Conservation (phyloP, 805 yeast species). For the Lipomyces yamanashiensis region DNA sequence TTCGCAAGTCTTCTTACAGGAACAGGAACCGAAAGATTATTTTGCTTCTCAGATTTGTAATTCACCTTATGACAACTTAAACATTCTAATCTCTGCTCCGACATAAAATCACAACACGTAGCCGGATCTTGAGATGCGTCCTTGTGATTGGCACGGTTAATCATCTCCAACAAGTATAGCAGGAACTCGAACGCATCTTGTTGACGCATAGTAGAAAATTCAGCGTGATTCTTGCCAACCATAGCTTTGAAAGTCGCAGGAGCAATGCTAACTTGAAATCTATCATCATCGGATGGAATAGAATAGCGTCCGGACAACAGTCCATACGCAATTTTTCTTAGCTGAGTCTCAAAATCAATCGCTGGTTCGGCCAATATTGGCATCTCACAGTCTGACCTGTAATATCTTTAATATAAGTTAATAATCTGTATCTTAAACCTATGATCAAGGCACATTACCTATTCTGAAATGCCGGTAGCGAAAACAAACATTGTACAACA, state of each 20-base stretch:
- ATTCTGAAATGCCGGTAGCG: slow-evolving; percentile 44
- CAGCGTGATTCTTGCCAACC: slow-evolving; percentile 77
- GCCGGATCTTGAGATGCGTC: slow-evolving; percentile 50
- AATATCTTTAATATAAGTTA: slow-evolving; percentile 25
- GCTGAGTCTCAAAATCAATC: slow-evolving; percentile 70
- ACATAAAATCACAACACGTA: slow-evolving; percentile 63
- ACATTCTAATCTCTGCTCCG: slow-evolving; percentile 67
- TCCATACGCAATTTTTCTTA: slow-evolving; percentile 81
- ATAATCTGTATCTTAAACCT: neutral
- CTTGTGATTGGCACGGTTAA: slow-evolving; percentile 43
- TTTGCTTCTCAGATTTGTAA: slow-evolving; percentile 59
- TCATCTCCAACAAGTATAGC: slow-evolving; percentile 63
- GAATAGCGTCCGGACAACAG: slow-evolving; percentile 75
- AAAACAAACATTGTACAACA: slow-evolving; percentile 72
- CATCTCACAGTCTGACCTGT: slow-evolving; percentile 34
- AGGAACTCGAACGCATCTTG: slow-evolving; percentile 96
- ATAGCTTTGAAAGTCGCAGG: slow-evolving; percentile 77
- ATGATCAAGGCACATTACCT: neutral
- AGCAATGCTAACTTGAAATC: slow-evolving; percentile 74
- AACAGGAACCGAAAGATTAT: slow-evolving; percentile 67
- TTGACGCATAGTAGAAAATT: slow-evolving; percentile 84
- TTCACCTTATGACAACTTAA: slow-evolving; percentile 63
- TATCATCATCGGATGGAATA: slow-evolving; percentile 44
- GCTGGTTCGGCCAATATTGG: slow-evolving; percentile 56
- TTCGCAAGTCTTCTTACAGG: slow-evolving; percentile 42